Base-by-base conservation (phyloP, 352 stramenopile species). In the Phytophthora sansomeana region DNA sequence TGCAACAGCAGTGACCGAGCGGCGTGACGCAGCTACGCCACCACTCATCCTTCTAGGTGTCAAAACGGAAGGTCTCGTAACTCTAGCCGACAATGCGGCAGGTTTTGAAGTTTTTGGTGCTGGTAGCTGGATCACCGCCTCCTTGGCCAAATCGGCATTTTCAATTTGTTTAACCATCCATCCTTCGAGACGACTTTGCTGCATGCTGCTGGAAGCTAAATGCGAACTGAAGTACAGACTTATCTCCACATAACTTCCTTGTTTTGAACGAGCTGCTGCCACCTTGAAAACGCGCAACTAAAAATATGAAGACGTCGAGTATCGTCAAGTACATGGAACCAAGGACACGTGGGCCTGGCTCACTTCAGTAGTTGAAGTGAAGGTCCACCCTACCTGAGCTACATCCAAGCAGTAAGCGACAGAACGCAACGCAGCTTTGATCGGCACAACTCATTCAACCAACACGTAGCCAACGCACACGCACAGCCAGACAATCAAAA, bases 101-200 rank as follows among this genome's bases (percentile, higher is more conserved):
- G 30, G 7, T 41, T 29, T 59, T 6, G 41, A 36, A n/a, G 14
- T 13, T 36, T 59, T 63, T n/a, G 38, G 9, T 44, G 29, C 29
- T n/a, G 84, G 82, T 24, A 90, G 51, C 53, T 90, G 82, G 49
- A 90, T 75, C 16, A 91, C 62, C 13, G 81, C 87, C 55, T 85
- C 83, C 52, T 85, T 85, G n/a, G 83, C 78, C 53, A 91, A 56
- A 41, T 89, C 77, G 21, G 85, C 76, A 54, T 89, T 74, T 57
- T 83, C 81, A 51, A 93, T 86, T 65, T 93, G 82, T 68, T 71
- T 58, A 30, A 91, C 81, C 78, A 93, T 92, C 75, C 83, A 92
- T 82, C 83, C 80, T 67, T 92, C 85, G 44, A 93, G 53, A 2
- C 83, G 75, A 35, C 88, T 75, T 36, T 73, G 80, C 69, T 93